A percentile compares a stretch with the other conserved stretches of the same genome.
Evolutionary conservation across 1,284 basidiomycete genomes (phyloP).

Genomic region (Irpex lacteus): DNA sequence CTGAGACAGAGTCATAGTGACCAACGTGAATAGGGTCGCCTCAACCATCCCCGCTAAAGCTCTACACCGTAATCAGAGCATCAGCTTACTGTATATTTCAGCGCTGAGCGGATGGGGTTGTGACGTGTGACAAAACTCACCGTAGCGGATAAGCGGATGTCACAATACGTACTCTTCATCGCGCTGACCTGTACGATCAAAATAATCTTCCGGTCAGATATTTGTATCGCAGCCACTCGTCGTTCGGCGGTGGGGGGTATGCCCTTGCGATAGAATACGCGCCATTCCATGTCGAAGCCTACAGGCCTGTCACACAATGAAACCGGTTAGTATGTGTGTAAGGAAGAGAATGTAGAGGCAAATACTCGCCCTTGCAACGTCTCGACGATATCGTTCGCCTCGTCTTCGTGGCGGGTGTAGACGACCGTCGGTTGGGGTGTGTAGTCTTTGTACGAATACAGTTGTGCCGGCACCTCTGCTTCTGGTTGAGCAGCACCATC

Average conservation of each 20-base stretch:
- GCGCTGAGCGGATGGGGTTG: too few relatives aligned
- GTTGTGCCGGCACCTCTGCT: constrained; percentile 17
- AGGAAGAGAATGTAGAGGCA: not conserved
- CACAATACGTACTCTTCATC: constrained; percentile 48
- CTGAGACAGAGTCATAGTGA: too few relatives aligned
- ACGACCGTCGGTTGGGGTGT: constrained; percentile 34
- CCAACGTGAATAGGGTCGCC: too few relatives aligned
- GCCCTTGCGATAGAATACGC: constrained; percentile 34
- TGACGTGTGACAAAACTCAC: too few relatives aligned
- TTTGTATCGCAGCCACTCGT: constrained; percentile 50
- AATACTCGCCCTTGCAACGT: constrained; percentile 1
- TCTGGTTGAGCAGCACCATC: too few relatives aligned
- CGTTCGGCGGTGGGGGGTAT: constrained; percentile 27
- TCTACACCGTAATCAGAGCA: too few relatives aligned
- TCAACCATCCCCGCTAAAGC: too few relatives aligned
- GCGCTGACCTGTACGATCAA: constrained; percentile 54
- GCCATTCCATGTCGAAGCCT: constrained; percentile 66
- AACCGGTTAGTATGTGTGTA: not conserved
- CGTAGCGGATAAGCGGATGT: too few relatives aligned
- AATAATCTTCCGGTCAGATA: constrained; percentile 45
- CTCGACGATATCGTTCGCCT: constrained; percentile 39
- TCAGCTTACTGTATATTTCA: too few relatives aligned
- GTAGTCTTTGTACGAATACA: constrained; percentile 42
- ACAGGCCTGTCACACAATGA: constrained; percentile 37
- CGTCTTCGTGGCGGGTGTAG: constrained; percentile 39